Evolutionary conservation across 108 stramenopile genomes (phyloP).

Genomic region (Pseudonitzschia multiseries): DNA sequence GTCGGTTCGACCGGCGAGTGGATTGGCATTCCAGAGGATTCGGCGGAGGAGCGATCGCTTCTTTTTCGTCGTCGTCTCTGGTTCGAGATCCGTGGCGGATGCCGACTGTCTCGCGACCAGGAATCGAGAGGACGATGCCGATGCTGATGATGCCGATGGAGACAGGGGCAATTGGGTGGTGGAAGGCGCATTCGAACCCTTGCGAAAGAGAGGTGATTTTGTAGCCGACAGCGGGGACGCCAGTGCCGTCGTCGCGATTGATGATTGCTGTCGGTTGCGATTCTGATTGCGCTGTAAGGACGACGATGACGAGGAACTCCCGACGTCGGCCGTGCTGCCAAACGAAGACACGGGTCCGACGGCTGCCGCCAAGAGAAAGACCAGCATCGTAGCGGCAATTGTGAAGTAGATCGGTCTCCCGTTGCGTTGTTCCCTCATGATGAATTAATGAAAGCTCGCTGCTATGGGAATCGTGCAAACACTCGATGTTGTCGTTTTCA

Average conservation of each 20-base stretch:
- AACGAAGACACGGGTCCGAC: slow-evolving; percentile 1
- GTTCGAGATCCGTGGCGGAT: background rate
- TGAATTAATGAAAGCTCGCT: background rate
- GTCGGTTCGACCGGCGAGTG: slow-evolving; percentile 14
- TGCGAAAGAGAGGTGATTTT: slow-evolving; percentile 9
- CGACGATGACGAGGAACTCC: background rate
- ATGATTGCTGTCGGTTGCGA: background rate
- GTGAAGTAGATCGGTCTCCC: background rate
- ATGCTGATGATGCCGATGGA: background rate
- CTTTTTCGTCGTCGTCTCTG: background rate
- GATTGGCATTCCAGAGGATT: slow-evolving; percentile 26
- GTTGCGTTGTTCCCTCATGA: background rate
- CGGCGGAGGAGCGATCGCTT: slow-evolving; percentile 16
- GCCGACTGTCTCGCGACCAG: background rate
- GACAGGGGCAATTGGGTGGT: background rate
- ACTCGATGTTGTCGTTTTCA: no score
- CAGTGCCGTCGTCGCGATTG: background rate
- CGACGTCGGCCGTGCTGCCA: slow-evolving; percentile 5
- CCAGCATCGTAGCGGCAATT: background rate
- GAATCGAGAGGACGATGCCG: background rate
- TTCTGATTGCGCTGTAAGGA: background rate
- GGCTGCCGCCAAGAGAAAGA: slow-evolving; percentile 6
- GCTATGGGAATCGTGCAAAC: no score
- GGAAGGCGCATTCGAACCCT: background rate
- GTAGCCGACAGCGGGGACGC: background rate